These are phyloP conservation scores for Colletotrichum camelliae DNA, from an alignment of 2,329 filamentous ascomycete genomes.

Conservation along the genomic window DNA sequence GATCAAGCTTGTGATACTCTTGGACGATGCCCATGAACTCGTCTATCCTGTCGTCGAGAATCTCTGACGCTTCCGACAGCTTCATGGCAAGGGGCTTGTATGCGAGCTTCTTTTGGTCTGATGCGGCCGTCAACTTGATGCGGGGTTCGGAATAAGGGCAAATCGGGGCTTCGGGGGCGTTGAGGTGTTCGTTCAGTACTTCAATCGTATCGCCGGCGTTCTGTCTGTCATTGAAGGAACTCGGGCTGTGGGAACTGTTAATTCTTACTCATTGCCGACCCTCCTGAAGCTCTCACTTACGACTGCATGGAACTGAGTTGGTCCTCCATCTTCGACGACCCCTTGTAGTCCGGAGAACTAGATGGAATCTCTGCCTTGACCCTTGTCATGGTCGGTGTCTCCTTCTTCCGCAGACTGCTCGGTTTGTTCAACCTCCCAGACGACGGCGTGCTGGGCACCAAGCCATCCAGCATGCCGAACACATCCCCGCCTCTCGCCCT, in stretches of 20 bases:
- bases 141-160: constrained; percentile 77
- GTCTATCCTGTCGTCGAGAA: constrained; percentile 94
- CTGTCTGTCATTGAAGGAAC: constrained; percentile 75
- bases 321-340: constrained; percentile 42
- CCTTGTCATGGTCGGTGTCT: constrained; percentile 54
- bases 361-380: constrained; percentile 47
- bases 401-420: constrained; percentile 40
- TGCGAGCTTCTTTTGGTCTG: constrained; percentile 86
- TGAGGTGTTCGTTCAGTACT: constrained; percentile 78
- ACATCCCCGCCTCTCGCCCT: constrained; percentile 72
- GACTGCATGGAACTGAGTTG: constrained; percentile 43
- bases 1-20: constrained; percentile 76
- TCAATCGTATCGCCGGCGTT: constrained; percentile 86
- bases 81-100: constrained; percentile 98
- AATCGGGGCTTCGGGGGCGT: constrained; percentile 70
- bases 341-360: constrained; percentile 51
- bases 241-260: constrained; percentile 42
- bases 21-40: constrained; percentile 80
- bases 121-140: constrained; percentile 83
- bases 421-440: constrained; percentile 30
- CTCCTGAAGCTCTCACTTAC: constrained; percentile 32
- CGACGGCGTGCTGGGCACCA: constrained; percentile 69
- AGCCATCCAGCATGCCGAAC: constrained; percentile 81
- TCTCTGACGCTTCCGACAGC: constrained; percentile 87
- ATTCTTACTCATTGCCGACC: not conserved